phyloP scores from a whole-genome alignment of 1,284 basidiomycete genomes.

The Pisolithus thermaeus region DNA sequence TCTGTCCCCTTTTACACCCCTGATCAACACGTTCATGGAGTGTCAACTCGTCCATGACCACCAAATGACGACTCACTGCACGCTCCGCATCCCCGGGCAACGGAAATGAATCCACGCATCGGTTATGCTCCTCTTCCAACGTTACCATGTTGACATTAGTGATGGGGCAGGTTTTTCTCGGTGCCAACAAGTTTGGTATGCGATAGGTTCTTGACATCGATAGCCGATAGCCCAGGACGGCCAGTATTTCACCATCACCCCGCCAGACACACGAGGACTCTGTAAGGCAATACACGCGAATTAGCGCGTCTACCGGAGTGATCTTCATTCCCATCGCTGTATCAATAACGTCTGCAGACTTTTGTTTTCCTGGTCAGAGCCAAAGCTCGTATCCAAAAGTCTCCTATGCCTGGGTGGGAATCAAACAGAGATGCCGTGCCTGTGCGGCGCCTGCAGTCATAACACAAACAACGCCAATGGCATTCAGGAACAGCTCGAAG shows the following conservation, averaged over 20 bases:
- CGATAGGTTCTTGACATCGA: background rate
- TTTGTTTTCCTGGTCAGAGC: no score
- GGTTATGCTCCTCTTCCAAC: background rate
- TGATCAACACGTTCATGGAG: background rate
- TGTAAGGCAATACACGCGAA: no score
- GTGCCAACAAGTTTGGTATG: slow-evolving; percentile 1
- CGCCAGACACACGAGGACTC: no score
- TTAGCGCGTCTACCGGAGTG: no score
- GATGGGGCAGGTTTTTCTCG: background rate
- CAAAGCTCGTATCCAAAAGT: no score
- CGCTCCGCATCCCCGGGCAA: background rate
- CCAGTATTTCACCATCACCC: no score
- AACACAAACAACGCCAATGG: slow-evolving; percentile 46
- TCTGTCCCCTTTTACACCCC: background rate
- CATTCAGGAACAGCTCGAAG: no score
- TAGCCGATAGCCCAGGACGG: no score
- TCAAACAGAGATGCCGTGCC: slow-evolving; percentile 31
- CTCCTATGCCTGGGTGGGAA: background rate
- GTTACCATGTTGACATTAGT: background rate
- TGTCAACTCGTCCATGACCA: background rate
- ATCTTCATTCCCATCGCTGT: no score
- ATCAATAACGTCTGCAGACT: no score
- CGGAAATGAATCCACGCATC: background rate
- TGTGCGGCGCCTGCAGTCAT: slow-evolving; percentile 70
- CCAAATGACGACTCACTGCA: background rate